Conservation (phyloP, 2,329 filamentous ascomycete genomes). For the Arthroderma sp. region DNA sequence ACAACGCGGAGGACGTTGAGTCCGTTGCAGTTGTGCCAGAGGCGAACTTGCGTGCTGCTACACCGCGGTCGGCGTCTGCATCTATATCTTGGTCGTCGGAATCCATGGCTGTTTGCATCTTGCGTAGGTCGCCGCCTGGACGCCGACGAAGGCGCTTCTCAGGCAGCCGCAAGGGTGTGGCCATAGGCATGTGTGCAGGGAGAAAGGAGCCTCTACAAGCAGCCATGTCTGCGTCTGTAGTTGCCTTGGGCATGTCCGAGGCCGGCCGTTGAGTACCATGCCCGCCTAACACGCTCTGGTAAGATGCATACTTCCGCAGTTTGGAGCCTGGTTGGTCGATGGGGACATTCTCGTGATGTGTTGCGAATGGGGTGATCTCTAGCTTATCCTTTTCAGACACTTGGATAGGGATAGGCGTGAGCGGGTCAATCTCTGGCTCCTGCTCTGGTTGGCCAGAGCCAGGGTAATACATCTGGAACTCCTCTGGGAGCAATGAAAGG, state of each 20-base stretch:
- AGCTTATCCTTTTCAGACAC: not conserved
- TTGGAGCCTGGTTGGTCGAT: slow-evolving; percentile 19
- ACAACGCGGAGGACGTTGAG: slow-evolving; percentile 12
- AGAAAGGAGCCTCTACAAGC: not conserved
- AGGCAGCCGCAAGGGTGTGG: slow-evolving; percentile 8
- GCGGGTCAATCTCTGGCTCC: not conserved
- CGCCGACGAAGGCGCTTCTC: slow-evolving; percentile 46
- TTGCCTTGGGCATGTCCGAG: slow-evolving; percentile 23
- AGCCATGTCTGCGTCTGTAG: slow-evolving; percentile 15
- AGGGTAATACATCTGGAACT: slow-evolving; percentile 4
- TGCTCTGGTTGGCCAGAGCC: not conserved
- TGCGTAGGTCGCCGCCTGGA: slow-evolving; percentile 63
- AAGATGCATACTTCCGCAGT: slow-evolving; percentile 36
- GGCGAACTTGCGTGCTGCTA: slow-evolving; percentile 23
- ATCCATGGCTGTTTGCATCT: slow-evolving; percentile 46
- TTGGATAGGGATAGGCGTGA: not conserved
- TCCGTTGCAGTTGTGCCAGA: slow-evolving; percentile 29
- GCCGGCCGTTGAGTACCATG: not conserved
- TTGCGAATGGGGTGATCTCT: not conserved
- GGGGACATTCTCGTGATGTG: not conserved
- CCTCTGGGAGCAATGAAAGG: slow-evolving; percentile 11
- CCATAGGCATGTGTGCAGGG: slow-evolving; percentile 10
- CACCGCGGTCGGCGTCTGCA: slow-evolving; percentile 35
- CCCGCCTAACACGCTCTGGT: slow-evolving; percentile 25
- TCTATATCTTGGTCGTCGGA: slow-evolving; percentile 34